Percentiles rank a stretch among this genome's conserved stretches.
Conservation (phyloP, 2,329 filamentous ascomycete genomes). For the Aureobasidium subglaciale region DNA sequence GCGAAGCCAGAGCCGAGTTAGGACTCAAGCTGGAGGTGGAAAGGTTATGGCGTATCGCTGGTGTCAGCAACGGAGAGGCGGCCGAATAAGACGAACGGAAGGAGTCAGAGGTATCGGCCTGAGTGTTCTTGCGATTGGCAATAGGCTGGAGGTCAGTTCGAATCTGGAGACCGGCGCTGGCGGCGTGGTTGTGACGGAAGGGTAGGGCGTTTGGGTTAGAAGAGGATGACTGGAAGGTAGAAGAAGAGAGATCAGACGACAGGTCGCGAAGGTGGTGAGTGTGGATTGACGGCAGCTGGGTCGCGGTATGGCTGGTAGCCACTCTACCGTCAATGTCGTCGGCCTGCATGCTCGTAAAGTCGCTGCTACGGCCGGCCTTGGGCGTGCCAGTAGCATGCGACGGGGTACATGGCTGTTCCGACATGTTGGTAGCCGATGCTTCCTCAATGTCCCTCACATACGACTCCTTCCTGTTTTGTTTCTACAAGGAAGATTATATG, state of each 20-base stretch:
- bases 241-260: background rate
- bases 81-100: background rate
- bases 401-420: background rate
- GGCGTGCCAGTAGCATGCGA: background rate
- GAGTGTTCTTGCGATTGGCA: background rate
- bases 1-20: conserved; percentile 40
- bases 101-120: background rate
- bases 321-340: background rate
- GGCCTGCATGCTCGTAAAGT: background rate
- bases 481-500: too few relatives aligned
- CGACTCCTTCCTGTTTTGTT: background rate
- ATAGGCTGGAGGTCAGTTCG: conserved; percentile 4
- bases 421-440: background rate
- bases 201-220: background rate
- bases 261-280: background rate
- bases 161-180: conserved; percentile 10
- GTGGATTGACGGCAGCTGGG: conserved; percentile 5
- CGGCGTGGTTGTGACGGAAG: conserved; percentile 7
- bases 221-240: background rate
- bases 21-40: conserved; percentile 20
- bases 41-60: conserved; percentile 8
- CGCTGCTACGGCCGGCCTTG: background rate
- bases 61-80: conserved; percentile 8
- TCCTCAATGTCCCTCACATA: background rate
- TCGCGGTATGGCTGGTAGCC: background rate